Conservation (phyloP, 2,329 filamentous ascomycete species). For the Mycogone perniciosa region DNA sequence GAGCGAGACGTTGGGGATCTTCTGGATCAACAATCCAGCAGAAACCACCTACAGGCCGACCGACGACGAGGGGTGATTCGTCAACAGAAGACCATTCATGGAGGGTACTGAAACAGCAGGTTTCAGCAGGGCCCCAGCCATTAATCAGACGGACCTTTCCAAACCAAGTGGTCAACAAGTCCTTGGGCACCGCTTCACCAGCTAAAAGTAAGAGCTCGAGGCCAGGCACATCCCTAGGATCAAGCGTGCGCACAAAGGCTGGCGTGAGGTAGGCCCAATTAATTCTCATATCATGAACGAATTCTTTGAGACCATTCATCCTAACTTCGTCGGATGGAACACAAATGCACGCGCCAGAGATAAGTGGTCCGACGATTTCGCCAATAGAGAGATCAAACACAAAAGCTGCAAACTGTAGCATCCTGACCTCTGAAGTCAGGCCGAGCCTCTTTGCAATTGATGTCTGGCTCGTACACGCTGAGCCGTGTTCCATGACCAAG, state of each 20-base stretch:
- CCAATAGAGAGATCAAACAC: conserved; percentile 1
- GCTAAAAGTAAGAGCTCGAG: too few relatives aligned
- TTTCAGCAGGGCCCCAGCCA: too few relatives aligned
- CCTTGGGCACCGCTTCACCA: too few relatives aligned
- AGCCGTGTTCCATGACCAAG: conserved; percentile 7
- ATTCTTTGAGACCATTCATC: not conserved
- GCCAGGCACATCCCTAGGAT: not conserved
- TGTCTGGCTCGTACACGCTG: conserved; percentile 2
- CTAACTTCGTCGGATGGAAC: not conserved
- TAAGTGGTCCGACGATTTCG: not conserved
- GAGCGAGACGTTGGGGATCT: not conserved
- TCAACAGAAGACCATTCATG: too few relatives aligned
- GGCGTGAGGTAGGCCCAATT: not conserved
- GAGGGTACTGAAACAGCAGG: too few relatives aligned
- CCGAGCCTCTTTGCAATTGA: not conserved
- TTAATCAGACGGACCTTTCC: too few relatives aligned
- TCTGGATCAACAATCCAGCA: conserved; percentile 1
- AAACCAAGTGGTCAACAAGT: too few relatives aligned
- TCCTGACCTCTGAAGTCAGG: not conserved
- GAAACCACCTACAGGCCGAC: not conserved
- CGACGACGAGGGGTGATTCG: not conserved
- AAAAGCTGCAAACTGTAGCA: conserved; percentile 3
- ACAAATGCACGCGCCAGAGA: not conserved
- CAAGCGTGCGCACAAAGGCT: not conserved
- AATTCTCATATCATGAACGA: not conserved